phyloP scores from a whole-genome alignment of 108 stramenopile species.

The Conticribra guillardii region DNA sequence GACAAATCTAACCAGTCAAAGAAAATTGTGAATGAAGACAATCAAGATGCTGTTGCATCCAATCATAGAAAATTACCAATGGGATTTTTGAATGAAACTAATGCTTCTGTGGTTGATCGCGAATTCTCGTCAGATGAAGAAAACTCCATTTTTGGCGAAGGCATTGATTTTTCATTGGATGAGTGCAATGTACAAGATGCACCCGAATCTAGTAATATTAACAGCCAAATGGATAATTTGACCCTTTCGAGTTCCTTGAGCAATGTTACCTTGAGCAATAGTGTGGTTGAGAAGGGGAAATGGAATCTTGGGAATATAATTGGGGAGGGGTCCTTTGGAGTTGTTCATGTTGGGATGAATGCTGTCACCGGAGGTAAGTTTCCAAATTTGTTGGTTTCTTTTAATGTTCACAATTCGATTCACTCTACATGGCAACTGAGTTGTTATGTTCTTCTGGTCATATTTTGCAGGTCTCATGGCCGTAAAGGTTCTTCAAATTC shows the following conservation, averaged over 20 bases:
- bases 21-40: neutral
- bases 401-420: conserved; percentile 23
- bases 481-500: conserved; percentile 33
- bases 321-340: conserved; percentile 93
- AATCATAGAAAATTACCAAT: neutral
- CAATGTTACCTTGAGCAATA: too few relatives aligned
- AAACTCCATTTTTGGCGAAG: neutral
- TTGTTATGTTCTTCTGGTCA: too few relatives aligned
- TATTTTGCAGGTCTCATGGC: conserved; percentile 31
- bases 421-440: too few relatives aligned
- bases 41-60: neutral
- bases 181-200: neutral
- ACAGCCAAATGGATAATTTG: conserved; percentile 9
- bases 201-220: too few relatives aligned
- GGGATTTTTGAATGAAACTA: too few relatives aligned
- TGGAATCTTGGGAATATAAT: conserved; percentile 92
- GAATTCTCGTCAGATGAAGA: neutral
- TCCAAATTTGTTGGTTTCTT: neutral
- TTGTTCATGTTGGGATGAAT: conserved; percentile 96
- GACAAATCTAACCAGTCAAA: neutral
- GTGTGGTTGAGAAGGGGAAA: conserved; percentile 79
- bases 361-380: conserved; percentile 76
- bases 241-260: conserved; percentile 20
- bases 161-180: neutral
- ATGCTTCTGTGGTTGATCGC: too few relatives aligned